phyloP scores from a whole-genome alignment of 2,329 filamentous ascomycete species.

The Capronia coronata region DNA sequence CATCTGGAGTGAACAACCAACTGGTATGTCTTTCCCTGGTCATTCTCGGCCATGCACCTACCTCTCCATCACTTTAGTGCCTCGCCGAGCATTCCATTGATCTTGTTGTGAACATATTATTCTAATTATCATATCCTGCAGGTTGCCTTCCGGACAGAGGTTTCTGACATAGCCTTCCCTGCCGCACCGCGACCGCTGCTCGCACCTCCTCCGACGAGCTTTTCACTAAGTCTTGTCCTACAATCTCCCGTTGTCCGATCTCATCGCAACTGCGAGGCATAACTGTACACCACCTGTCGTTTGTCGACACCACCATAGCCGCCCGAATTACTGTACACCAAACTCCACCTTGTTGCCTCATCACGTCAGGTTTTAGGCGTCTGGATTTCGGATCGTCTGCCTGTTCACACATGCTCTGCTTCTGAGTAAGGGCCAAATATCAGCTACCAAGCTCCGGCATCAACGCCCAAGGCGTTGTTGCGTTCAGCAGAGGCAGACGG shows the following conservation, averaged over 20 bases:
- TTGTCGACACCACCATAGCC: neutral
- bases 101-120: slow-evolving; percentile 2
- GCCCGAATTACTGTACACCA: neutral
- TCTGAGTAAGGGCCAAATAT: slow-evolving; percentile 12
- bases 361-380: slow-evolving; percentile 1
- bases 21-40: slow-evolving; percentile 17
- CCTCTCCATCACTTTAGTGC: neutral
- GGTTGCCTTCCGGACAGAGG: slow-evolving; percentile 17
- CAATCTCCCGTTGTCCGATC: slow-evolving; percentile 1
- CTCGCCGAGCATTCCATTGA: slow-evolving; percentile 1
- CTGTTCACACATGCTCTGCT: slow-evolving; percentile 16
- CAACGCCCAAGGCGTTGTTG: slow-evolving; percentile 23
- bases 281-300: slow-evolving; percentile 6
- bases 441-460: slow-evolving; percentile 20
- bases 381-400: neutral
- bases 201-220: slow-evolving; percentile 37
- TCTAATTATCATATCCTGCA: slow-evolving; percentile 16
- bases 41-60: neutral
- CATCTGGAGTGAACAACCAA: slow-evolving; percentile 5
- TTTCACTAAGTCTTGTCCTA: slow-evolving; percentile 48
- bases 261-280: neutral
- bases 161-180: slow-evolving; percentile 2
- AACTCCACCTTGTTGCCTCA: neutral
- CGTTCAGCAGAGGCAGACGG: slow-evolving; percentile 20
- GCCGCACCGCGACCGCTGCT: neutral